A percentile compares a stretch with the other conserved stretches of the same genome.
phyloP scores from a whole-genome alignment of 495 filamentous ascomycete genomes.

The Penicillium ochrochloron region DNA sequence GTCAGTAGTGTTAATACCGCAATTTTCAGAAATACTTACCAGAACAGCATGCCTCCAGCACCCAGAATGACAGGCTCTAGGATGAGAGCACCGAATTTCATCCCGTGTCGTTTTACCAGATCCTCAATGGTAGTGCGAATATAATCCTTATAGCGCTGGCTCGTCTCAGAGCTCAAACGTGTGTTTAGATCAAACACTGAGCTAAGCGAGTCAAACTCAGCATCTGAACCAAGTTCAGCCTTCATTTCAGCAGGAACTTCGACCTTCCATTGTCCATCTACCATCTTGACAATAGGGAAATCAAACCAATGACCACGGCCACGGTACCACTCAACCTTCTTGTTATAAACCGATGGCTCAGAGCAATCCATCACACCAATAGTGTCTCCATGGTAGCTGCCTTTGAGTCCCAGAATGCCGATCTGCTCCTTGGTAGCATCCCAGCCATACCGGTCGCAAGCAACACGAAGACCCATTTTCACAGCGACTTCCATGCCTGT shows the following conservation, averaged over 20 bases:
- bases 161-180: slow-evolving; percentile 47
- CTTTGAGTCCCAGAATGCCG: slow-evolving; percentile 71
- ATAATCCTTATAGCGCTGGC: slow-evolving; percentile 57
- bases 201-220: slow-evolving; percentile 53
- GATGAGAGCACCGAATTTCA: slow-evolving; percentile 73
- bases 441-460: slow-evolving; percentile 67
- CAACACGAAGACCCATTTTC: slow-evolving; percentile 75
- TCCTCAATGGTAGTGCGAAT: slow-evolving; percentile 57
- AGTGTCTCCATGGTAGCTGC: slow-evolving; percentile 81
- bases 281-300: slow-evolving; percentile 69
- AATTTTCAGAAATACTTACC: slow-evolving; percentile 48
- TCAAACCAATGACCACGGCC: slow-evolving; percentile 78
- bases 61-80: slow-evolving; percentile 77
- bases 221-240: slow-evolving; percentile 47
- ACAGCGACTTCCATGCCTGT: slow-evolving; percentile 79
- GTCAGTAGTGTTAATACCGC: slow-evolving; percentile 1
- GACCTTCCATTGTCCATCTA: slow-evolving; percentile 64
- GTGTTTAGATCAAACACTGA: slow-evolving; percentile 65
- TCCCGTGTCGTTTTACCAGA: slow-evolving; percentile 55
- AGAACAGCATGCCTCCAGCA: slow-evolving; percentile 78
- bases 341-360: slow-evolving; percentile 71
- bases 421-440: slow-evolving; percentile 56
- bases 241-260: slow-evolving; percentile 54
- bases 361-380: slow-evolving; percentile 81
- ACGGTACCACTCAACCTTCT: slow-evolving; percentile 80